Evolutionary conservation across 257 asterid genomes (phyloP), one percentile per base, ranked within the genome.

Genomic region (Prunella vulgaris): DNA sequence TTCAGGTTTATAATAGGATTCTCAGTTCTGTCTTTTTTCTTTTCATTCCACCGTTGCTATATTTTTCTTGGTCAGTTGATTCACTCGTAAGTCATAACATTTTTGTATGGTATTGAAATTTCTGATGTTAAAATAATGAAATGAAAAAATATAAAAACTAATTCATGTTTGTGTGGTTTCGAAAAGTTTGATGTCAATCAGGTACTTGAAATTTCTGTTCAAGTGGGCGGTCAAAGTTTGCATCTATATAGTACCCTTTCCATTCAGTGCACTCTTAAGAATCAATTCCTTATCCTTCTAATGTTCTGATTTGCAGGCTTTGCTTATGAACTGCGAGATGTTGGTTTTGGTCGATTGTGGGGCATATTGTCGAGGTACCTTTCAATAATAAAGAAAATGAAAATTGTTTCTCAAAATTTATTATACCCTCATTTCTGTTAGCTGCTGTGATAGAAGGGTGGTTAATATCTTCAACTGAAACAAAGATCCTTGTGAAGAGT

Each of bases 341-440:
- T 78, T 68, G 96, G 90, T 44, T 79, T 90, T 82, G 89, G 96
- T 81, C 89, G 95, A 44, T 72, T 93, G 71, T 90, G 97, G 97
- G 96, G 96, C 68, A 80, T 93, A 70, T 74, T 90, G 83, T 84
- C 99, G 59, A 93, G 99, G 99, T 93, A 81, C 68, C 22, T 77
- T 59, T 83, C 33, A 17, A 14, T 72, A 63, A 10, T 32, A 40
- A 66, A 32, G 21, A 33, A n/a, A 52, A 21, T 24, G 54, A 48
- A 67, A 53, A 44, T 63, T 30, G 60, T 35, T 49, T 37, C 44
- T 33, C n/a, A 61, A 48, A 66, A 46, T 61, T 33, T 22, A 30
- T 59, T 14, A n/a, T 5, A 6, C n/a, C 18, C 15, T 59, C n/a
- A 7, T 59, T 32, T 59, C 13, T 59, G 18, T 59, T n/a, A n/a